These are phyloP conservation scores for Neofusicoccum umdonicola DNA, from an alignment of 2,329 filamentous ascomycete genomes.

Conservation along the genomic window DNA sequence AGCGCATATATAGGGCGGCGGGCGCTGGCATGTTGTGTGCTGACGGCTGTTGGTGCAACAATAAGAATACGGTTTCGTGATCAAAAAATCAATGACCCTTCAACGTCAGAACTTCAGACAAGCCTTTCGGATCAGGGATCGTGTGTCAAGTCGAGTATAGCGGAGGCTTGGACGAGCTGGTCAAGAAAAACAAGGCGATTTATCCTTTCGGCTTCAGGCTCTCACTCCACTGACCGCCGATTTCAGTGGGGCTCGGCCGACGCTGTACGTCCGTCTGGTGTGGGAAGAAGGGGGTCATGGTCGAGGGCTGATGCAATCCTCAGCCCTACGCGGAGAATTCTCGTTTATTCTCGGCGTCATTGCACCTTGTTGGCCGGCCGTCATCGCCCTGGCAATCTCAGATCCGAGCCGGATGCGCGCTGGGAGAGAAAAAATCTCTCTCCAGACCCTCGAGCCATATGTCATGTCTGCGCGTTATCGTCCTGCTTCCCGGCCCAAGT, in stretches of 20 bases:
- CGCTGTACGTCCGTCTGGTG: not conserved
- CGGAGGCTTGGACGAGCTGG: not conserved
- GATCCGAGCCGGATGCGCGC: too few relatives aligned
- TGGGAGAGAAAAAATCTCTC: not conserved
- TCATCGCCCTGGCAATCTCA: not conserved
- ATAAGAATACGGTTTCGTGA: too few relatives aligned
- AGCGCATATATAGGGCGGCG: not conserved
- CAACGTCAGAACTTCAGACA: not conserved
- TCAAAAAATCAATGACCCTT: not conserved
- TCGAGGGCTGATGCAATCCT: not conserved
- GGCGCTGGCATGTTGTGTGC: not conserved
- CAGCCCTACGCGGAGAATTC: constrained; percentile 7
- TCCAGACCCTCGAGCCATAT: not conserved
- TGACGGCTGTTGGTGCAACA: not conserved
- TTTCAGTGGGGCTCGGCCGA: constrained; percentile 8
- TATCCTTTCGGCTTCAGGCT: not conserved
- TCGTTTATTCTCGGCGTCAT: not conserved
- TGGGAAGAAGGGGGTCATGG: not conserved
- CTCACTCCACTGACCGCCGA: constrained; percentile 11
- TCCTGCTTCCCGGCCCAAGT: not conserved
- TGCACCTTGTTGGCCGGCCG: not conserved
- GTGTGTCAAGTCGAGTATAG: not conserved
- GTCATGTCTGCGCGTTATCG: not conserved
- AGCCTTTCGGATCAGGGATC: not conserved
- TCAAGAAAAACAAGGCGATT: not conserved